A percentile compares a stretch with the other conserved stretches of the same genome.
phyloP scores from a whole-genome alignment of 2,329 filamentous ascomycete genomes.

The Calonectria fujianensis region DNA sequence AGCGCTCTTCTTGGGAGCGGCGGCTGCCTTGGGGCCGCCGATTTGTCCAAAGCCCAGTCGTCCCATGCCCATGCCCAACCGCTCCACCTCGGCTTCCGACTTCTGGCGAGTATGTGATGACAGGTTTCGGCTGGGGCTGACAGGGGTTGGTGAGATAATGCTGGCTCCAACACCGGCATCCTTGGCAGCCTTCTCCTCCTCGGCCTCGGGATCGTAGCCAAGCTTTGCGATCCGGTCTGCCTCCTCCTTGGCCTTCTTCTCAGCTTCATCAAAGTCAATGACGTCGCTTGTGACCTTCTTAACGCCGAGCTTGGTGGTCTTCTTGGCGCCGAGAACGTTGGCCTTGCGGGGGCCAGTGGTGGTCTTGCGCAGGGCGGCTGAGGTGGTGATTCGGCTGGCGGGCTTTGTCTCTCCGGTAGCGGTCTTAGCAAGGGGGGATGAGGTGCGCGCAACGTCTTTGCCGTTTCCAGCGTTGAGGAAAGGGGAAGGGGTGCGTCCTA shows the following conservation, averaged over 20 bases:
- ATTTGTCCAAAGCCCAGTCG: conserved; percentile 93
- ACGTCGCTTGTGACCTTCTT: conserved; percentile 90
- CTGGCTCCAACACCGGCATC: conserved; percentile 72
- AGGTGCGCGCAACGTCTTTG: conserved; percentile 83
- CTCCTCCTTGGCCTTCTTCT: conserved; percentile 98
- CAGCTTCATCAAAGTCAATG: conserved; percentile 97
- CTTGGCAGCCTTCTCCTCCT: conserved; percentile 73
- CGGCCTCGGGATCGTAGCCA: conserved; percentile 95
- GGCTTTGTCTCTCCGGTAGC: conserved; percentile 73
- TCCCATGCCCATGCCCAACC: conserved; percentile 90
- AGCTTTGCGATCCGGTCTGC: conserved; percentile 96
- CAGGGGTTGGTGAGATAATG: conserved; percentile 83
- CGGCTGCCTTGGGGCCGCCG: conserved; percentile 76
- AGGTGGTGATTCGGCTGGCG: conserved; percentile 84
- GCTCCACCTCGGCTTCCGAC: conserved; percentile 87
- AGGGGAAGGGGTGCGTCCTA: conserved; percentile 89
- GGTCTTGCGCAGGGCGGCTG: conserved; percentile 88
- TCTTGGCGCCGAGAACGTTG: conserved; percentile 91
- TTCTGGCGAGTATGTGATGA: conserved; percentile 75
- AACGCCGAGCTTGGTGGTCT: conserved; percentile 87
- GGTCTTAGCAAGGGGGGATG: conserved; percentile 85
- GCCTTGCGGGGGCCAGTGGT: conserved; percentile 83
- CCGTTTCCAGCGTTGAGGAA: conserved; percentile 87
- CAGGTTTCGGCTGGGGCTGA: conserved; percentile 79
- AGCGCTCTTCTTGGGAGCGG: conserved; percentile 80